These are phyloP conservation scores for Phlebiopsis flavidoalba DNA, from an alignment of 768 basidiomycete genomes.

Conservation along the genomic window DNA sequence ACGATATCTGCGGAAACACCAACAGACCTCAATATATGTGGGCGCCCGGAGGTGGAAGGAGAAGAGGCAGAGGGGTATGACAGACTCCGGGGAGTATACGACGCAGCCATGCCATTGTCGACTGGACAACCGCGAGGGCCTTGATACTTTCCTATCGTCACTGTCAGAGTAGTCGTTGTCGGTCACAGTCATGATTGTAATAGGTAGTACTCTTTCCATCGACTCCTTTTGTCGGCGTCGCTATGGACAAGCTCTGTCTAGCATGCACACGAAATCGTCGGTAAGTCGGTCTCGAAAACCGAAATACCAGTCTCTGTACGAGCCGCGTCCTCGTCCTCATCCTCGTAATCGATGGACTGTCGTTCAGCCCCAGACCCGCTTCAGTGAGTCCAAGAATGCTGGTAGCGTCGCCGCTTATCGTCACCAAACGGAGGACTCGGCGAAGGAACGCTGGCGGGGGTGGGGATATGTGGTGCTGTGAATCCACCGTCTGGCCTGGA, in stretches of 20 bases:
- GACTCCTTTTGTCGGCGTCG: slow-evolving; percentile 68
- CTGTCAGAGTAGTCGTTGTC: slow-evolving; percentile 62
- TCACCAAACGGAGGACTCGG: slow-evolving; percentile 17
- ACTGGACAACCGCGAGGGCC: slow-evolving; percentile 43
- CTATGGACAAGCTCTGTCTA: slow-evolving; percentile 52
- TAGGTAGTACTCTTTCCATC: slow-evolving; percentile 73
- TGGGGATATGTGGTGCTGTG: not conserved
- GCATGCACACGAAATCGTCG: slow-evolving; percentile 78
- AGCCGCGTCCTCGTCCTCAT: slow-evolving; percentile 34
- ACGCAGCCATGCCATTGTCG: slow-evolving; percentile 23
- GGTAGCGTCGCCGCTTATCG: slow-evolving; percentile 27
- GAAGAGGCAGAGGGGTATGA: not conserved
- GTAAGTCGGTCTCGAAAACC: slow-evolving; percentile 48
- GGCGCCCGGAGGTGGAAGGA: slow-evolving; percentile 19
- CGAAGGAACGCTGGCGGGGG: slow-evolving; percentile 4
- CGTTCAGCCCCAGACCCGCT: slow-evolving; percentile 5
- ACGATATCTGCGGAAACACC: slow-evolving; percentile 30
- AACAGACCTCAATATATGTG: slow-evolving; percentile 49
- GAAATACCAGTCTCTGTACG: slow-evolving; percentile 53
- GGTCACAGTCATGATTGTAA: slow-evolving; percentile 62
- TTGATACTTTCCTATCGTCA: slow-evolving; percentile 75
- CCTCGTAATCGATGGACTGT: slow-evolving; percentile 23
- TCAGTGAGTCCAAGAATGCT: slow-evolving; percentile 15
- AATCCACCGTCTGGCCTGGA: slow-evolving; percentile 6
- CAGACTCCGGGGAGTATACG: slow-evolving; percentile 9